Evolutionary conservation across 805 yeast genomes (phyloP).

Genomic region (Helenozyma baotianmanensis): DNA sequence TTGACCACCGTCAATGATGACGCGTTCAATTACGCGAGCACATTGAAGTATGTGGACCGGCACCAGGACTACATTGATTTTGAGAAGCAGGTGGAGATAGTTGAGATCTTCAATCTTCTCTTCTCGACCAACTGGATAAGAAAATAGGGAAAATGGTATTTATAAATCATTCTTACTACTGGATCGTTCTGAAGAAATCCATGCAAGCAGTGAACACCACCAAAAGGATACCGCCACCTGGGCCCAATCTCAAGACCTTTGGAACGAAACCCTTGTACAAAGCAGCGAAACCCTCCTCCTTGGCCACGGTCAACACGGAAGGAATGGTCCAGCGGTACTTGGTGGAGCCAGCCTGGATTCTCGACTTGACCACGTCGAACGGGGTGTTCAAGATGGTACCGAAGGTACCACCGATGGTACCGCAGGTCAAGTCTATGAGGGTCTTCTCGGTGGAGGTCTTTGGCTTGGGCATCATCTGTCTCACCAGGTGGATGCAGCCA

Average conservation of each 20-base stretch:
- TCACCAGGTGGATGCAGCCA: slow-evolving; percentile 87
- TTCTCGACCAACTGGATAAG: slow-evolving; percentile 6
- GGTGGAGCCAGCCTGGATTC: slow-evolving; percentile 88
- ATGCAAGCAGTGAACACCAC: slow-evolving; percentile 94
- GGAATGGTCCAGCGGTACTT: slow-evolving; percentile 94
- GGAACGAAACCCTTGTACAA: slow-evolving; percentile 96
- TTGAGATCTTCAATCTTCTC: slow-evolving; percentile 4
- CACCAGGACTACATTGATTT: slow-evolving; percentile 4
- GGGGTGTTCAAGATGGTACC: slow-evolving; percentile 97
- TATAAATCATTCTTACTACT: slow-evolving; percentile 14
- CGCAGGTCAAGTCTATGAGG: slow-evolving; percentile 82
- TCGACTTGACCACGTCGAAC: slow-evolving; percentile 93
- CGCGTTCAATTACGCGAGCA: slow-evolving; percentile 17
- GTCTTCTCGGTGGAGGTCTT: slow-evolving; percentile 69
- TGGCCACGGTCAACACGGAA: slow-evolving; percentile 63
- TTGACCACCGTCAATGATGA: slow-evolving; percentile 5
- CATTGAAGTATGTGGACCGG: slow-evolving; percentile 15
- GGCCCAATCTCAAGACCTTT: slow-evolving; percentile 94
- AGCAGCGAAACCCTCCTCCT: slow-evolving; percentile 90
- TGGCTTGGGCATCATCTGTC: slow-evolving; percentile 74
- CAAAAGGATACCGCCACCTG: slow-evolving; percentile 97
- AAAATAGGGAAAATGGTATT: background rate
- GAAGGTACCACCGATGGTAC: slow-evolving; percentile 93
- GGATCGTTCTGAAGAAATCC: slow-evolving; percentile 81
- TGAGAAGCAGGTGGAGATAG: slow-evolving; percentile 7